Conservation (phyloP, 1,284 basidiomycete species). For the Microbotryomycetes sp. region DNA sequence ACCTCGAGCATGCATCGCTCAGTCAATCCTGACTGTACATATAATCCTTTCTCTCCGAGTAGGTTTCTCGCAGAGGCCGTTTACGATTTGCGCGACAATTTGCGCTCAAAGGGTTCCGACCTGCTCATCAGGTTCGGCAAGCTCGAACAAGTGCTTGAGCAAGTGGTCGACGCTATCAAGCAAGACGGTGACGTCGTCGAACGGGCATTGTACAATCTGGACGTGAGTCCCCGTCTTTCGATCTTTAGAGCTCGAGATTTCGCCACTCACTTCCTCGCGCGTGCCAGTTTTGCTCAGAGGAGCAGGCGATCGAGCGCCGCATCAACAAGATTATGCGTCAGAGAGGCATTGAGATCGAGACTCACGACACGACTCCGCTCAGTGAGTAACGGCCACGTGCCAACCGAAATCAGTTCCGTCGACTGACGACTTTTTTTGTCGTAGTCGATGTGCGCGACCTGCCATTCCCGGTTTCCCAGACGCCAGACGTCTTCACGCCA, state of each 20-base stretch:
- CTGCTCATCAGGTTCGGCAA: conserved; percentile 48
- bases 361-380: conserved; percentile 40
- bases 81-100: conserved; percentile 45
- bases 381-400: conserved; percentile 3
- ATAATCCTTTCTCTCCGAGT: too few species aligned
- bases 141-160: conserved; percentile 44
- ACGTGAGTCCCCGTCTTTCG: conserved; percentile 35
- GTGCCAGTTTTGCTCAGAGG: conserved; percentile 37
- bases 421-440: background rate
- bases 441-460: conserved; percentile 43
- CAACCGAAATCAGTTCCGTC: too few species aligned
- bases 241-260: background rate
- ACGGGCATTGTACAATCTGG: conserved; percentile 46
- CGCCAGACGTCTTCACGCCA: conserved; percentile 48
- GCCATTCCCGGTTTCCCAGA: conserved; percentile 44
- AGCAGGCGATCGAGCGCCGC: conserved; percentile 31
- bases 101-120: conserved; percentile 46
- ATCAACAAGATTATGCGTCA: conserved; percentile 23
- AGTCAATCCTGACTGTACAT: too few species aligned
- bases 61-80: conserved; percentile 49
- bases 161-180: conserved; percentile 42
- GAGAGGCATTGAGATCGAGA: conserved; percentile 30
- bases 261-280: background rate
- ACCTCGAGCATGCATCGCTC: too few species aligned
- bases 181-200: conserved; percentile 42